Base-by-base conservation (phyloP, 2,329 filamentous ascomycete species). In the Venturiaceae sp. region DNA sequence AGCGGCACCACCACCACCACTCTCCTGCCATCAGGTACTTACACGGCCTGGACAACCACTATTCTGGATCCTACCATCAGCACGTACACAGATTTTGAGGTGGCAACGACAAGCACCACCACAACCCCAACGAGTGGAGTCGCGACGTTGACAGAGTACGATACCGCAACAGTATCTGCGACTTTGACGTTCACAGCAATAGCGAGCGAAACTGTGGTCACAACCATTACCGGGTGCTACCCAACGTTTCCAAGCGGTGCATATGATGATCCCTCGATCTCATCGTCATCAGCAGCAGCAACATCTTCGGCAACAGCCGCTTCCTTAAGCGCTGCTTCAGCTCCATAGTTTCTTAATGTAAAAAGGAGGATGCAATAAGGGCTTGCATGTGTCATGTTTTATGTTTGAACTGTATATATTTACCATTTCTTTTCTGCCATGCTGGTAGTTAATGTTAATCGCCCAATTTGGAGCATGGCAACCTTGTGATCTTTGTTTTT, bases 171-270 rank as follows among this genome's bases (percentile, higher is more conserved):
- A 14, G 23, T 46, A 9, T 13, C 23, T 14, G 23, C 41, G 28
- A 46, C 41, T 28, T 19, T 28, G 23, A 46, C 41, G 14, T 46
- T 46, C 41, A 46, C 41, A 2, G 23, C 26, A 11, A 14, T 46
- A 3, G 21, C 41, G 28, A 46, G 41, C 41, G 21, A 46, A 7
- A 46, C 41, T 28, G 41, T 46, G 5, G 23, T 46, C 16, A 46
- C 41, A 11, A 46, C 41, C 13, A 14, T 28, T 4, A 46, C 41
- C 6, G 23, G 21, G 14, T 46, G 41, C 23, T 28, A 23, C 21
- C 41, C 41, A 30, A 47, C 23, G 26, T 28, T 60, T 13, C 58
- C 64, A 26, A 63, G 56, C 39, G 63, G 66, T 23, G 62, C 63
- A 16, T 11, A 4, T 16, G 23, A 2, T 11, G 26, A n/a, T n/a